A percentile compares a stretch with the other conserved stretches of the same genome.
Evolutionary conservation across 75 land plant genomes (phyloP).

Genomic region (Picea sitchensis): DNA sequence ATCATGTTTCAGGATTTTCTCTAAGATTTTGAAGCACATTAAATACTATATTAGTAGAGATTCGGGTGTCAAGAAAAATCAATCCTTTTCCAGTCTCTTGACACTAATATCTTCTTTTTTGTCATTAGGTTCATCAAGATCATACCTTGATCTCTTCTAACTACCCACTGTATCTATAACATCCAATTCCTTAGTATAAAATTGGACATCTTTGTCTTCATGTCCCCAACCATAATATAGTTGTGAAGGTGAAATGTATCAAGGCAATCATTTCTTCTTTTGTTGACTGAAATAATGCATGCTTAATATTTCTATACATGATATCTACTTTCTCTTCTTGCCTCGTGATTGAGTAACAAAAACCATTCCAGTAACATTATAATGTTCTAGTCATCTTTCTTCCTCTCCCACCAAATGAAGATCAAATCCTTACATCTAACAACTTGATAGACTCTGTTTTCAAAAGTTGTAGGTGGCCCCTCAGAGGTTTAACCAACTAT

Average conservation of each 20-base stretch:
- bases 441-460: slow-evolving; percentile 36
- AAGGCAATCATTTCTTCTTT: slow-evolving; percentile 47
- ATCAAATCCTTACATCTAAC: slow-evolving; percentile 40
- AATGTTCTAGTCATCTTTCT: slow-evolving; percentile 39
- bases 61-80: too few relatives aligned
- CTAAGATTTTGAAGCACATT: too few relatives aligned
- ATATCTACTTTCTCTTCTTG: slow-evolving; percentile 42
- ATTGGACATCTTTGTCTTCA: slow-evolving; percentile 54
- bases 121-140: slow-evolving; percentile 40
- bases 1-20: too few relatives aligned
- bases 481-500: slow-evolving; percentile 34
- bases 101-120: slow-evolving; percentile 19
- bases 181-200: slow-evolving; percentile 43
- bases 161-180: slow-evolving; percentile 36
- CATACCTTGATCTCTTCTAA: slow-evolving; percentile 22
- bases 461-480: slow-evolving; percentile 24
- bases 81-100: too few relatives aligned
- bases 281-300: slow-evolving; percentile 50
- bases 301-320: slow-evolving; percentile 41
- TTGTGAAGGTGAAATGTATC: slow-evolving; percentile 44
- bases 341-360: slow-evolving; percentile 41
- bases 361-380: slow-evolving; percentile 35
- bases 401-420: slow-evolving; percentile 36
- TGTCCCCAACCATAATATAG: slow-evolving; percentile 40
- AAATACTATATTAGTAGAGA: too few relatives aligned